A percentile compares a stretch with the other conserved stretches of the same genome.
Evolutionary conservation across 805 yeast species (phyloP).

Genomic region (Torulaspora maleeae): DNA sequence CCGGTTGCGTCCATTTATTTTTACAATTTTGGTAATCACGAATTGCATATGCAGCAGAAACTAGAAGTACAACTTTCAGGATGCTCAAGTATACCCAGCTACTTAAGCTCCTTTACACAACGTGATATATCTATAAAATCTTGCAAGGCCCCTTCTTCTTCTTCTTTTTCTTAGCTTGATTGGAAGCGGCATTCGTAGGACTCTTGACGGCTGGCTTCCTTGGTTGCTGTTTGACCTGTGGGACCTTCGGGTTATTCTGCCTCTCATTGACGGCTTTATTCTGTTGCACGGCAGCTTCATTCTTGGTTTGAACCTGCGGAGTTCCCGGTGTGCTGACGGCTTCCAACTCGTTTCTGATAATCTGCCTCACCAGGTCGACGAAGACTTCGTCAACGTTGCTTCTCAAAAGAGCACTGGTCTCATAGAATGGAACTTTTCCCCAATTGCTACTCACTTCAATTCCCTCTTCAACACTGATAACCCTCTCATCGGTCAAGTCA

Average conservation of each 20-base stretch:
- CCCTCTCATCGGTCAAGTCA: constrained; percentile 71
- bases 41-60: no score
- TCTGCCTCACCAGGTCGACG: constrained; percentile 81
- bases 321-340: constrained; percentile 9
- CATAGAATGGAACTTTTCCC: constrained; percentile 89
- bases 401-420: constrained; percentile 86
- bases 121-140: constrained; percentile 12
- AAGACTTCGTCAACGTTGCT: constrained; percentile 90
- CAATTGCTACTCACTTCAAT: constrained; percentile 75
- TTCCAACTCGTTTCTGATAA: constrained; percentile 42
- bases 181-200: constrained; percentile 1
- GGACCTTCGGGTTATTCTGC: constrained; percentile 1
- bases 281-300: constrained; percentile 1
- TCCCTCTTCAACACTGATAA: constrained; percentile 76
- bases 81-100: background rate
- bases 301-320: constrained; percentile 1
- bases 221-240: background rate
- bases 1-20: constrained; percentile 60
- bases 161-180: constrained; percentile 14
- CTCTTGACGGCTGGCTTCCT: constrained; percentile 1
- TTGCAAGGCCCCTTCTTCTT: constrained; percentile 22
- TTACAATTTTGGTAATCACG: constrained; percentile 4
- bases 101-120: background rate
- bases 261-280: background rate
- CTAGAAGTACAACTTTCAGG: no score